A percentile compares a stretch with the other conserved stretches of the same genome.
Conservation (phyloP, 139 green algal genomes). For the Chlamydomonas schloesseri region DNA sequence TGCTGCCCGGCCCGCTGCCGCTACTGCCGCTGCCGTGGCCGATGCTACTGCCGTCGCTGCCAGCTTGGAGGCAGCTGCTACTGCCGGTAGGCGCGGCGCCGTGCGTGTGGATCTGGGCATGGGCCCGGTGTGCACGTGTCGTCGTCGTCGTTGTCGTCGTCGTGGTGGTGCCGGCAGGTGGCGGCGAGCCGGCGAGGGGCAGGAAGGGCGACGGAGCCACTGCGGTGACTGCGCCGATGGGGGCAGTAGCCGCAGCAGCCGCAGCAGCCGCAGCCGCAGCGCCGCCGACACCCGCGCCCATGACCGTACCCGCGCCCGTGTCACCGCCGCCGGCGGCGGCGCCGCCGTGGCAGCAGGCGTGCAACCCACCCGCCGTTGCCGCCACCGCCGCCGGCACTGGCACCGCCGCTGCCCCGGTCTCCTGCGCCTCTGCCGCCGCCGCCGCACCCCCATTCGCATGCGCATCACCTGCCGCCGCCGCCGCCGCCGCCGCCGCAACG, state of each 20-base stretch:
- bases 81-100: too few relatives aligned
- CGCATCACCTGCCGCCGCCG: too few relatives aligned
- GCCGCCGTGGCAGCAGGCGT: neutral
- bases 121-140: too few relatives aligned
- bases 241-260: neutral
- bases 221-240: neutral
- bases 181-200: too few relatives aligned
- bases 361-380: neutral
- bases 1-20: too few relatives aligned
- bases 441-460: too few relatives aligned
- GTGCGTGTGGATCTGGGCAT: too few relatives aligned
- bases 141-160: too few relatives aligned
- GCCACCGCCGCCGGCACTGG: neutral
- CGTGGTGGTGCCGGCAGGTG: neutral
- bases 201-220: neutral
- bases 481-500: neutral
- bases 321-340: neutral
- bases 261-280: neutral
- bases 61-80: too few relatives aligned
- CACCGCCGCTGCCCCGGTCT: too few relatives aligned
- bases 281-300: neutral
- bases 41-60: too few relatives aligned
- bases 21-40: neutral
- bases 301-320: neutral
- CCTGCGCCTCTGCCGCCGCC: too few relatives aligned